Evolutionary conservation across 139 green algal species (phyloP), one percentile per base, ranked within the genome.

Genomic region (Coelastrella sp.): DNA sequence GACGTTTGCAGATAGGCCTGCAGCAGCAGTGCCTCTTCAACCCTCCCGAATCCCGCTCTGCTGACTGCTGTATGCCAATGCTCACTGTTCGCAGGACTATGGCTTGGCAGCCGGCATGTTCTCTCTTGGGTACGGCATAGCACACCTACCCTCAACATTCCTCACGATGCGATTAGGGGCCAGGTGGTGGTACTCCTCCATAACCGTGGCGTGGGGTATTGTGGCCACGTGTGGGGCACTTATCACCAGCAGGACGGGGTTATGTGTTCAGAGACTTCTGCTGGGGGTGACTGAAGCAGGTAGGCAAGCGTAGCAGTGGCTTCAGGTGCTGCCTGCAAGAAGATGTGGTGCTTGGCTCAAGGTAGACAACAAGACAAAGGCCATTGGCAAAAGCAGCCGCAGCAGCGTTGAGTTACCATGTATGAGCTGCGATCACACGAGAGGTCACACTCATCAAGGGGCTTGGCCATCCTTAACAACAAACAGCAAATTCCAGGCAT

Each of bases 81-180:
- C n/a, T 10, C 72, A 14, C 72, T 25, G 22, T 10, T 19, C 56
- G 75, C 27, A 82, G 75, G 75, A 82, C 75, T 82, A 82, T 61
- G 75, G 75, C 9, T 25, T 82, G 12, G 75, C 25, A 24, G 75
- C 75, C 49, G 75, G 75, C 75, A 60, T 82, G 25, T 70, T 84
- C 56, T 84, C 49, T 8, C 78, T 84, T 8, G 78, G 78, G 7
- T 84, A 84, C 25, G 78, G 78, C 49, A 12, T 84, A 14, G 78
- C 15, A n/a, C 78, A 70, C 14, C 17, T 84, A 11, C 78, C 78
- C 6, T 68, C 49, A 20, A 66, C 78, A 8, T 84, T 84, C 25
- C 8, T 66, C 20, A 84, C 78, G 4, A 82, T 82, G 75, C 24
- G 24, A 9, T 19, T 57, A 19, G 75, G 75, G 25, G 75, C 75